Evolutionary conservation across 345 rosid species (phyloP), one percentile per base, ranked within the genome.

Genomic region (Populus alba): DNA sequence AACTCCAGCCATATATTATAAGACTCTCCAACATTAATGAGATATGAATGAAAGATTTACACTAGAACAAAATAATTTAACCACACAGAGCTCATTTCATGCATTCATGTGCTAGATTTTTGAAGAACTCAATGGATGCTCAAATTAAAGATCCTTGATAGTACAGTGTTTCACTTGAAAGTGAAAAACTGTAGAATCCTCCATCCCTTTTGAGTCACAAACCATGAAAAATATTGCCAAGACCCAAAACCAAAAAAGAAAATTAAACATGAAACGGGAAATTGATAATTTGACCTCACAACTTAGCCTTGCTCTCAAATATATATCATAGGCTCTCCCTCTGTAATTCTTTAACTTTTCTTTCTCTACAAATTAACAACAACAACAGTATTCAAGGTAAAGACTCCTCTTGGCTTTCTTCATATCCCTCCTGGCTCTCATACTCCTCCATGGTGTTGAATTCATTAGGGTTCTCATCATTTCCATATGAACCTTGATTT

Each of bases 381-480:
- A 75, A 23, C 22, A 31, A 25, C 18, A 75, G 13, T 20, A 39
- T 73, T 82, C 80, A 92, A 69, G 97, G 97, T 73, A 77, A 65
- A 33, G 76, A 82, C 75, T 78, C 86, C 65, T 77, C 83, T 7
- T 63, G 82, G 75, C 47, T 80, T 63, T 69, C 77, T 25, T 72
- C 79, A 33, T 84, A 79, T 39, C 75, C 79, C 70, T 85, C 85
- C 78, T 77, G 83, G 75, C 86, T 85, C 81, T 88, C 85, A 78
- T 83, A 87, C 77, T 86, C 89, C 57, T 86, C 92, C 92, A 88
- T 87, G 61, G 89, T 85, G 75, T 86, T 85, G 83, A 87, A 87
- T 83, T 83, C 92, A 61, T 86, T 79, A 8, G 81, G 62, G 66
- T 79, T 78, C 80, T 77, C 77, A 23, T 73, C 68, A n/a, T 70